A percentile compares a stretch with the other conserved stretches of the same genome.
These are phyloP conservation scores for Pseudogymnoascus sp. DNA, from an alignment of 2,329 filamentous ascomycete genomes.

Conservation along the genomic window DNA sequence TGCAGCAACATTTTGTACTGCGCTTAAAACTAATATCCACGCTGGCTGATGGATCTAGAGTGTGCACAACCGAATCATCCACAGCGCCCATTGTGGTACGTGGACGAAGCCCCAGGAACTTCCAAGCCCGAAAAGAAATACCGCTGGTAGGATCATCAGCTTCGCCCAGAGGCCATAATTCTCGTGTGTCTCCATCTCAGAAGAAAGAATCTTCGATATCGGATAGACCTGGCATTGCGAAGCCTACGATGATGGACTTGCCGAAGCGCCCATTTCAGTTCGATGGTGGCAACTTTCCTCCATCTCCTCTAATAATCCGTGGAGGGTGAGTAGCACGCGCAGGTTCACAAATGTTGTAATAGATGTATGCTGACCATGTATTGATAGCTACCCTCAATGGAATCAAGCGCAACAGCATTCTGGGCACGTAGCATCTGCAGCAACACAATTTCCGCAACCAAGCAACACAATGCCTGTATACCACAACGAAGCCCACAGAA, in stretches of 20 bases:
- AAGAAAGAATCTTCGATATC: slow-evolving; percentile 1
- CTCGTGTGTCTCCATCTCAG: slow-evolving; percentile 12
- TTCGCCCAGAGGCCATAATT: slow-evolving; percentile 27
- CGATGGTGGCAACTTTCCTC: slow-evolving; percentile 23
- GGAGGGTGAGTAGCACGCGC: slow-evolving; percentile 23
- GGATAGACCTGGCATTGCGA: slow-evolving; percentile 18
- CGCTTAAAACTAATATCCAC: slow-evolving; percentile 80
- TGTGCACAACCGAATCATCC: slow-evolving; percentile 72
- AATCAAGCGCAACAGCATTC: slow-evolving; percentile 21
- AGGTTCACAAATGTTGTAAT: background rate
- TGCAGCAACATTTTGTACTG: slow-evolving; percentile 92
- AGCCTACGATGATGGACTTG: slow-evolving; percentile 23
- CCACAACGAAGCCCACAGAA: slow-evolving; percentile 16
- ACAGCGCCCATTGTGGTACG: slow-evolving; percentile 91
- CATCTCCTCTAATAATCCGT: slow-evolving; percentile 24
- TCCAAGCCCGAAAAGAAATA: slow-evolving; percentile 88
- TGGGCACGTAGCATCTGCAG: slow-evolving; percentile 18
- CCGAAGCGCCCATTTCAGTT: slow-evolving; percentile 29
- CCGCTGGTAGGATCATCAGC: slow-evolving; percentile 47
- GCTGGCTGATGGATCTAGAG: slow-evolving; percentile 72
- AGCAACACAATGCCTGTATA: slow-evolving; percentile 7
- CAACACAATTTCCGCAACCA: slow-evolving; percentile 1
- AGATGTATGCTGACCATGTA: background rate
- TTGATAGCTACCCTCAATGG: slow-evolving; percentile 22
- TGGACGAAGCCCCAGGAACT: slow-evolving; percentile 87